phyloP scores from a whole-genome alignment of 225 moss, liverwort and hornwort genomes.

The Rhytidiadelphus loreus region DNA sequence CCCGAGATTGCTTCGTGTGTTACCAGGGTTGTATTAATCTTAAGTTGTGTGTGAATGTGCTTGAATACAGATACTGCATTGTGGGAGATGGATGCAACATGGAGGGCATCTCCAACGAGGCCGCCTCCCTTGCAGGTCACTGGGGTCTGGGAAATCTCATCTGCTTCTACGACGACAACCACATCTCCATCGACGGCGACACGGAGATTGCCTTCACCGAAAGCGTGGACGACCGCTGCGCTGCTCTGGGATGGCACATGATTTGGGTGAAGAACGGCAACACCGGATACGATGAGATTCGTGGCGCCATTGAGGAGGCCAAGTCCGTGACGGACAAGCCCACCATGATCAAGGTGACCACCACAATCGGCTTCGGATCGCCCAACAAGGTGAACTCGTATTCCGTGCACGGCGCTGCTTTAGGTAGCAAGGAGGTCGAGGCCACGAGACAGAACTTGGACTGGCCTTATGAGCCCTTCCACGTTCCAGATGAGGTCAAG shows the following conservation, averaged over 20 bases:
- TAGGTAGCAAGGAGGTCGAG: conserved; percentile 82
- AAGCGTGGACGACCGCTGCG: conserved; percentile 47
- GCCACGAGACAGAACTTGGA: conserved; percentile 69
- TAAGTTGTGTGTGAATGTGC: not conserved
- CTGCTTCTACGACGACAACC: conserved; percentile 66
- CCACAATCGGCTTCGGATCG: conserved; percentile 75
- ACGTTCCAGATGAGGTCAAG: conserved; percentile 77
- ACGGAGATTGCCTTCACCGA: conserved; percentile 84
- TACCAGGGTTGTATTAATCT: not conserved
- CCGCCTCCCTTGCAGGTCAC: conserved; percentile 76
- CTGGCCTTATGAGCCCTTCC: conserved; percentile 79
- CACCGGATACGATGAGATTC: conserved; percentile 63
- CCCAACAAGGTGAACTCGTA: conserved; percentile 34
- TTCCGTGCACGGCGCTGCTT: conserved; percentile 62
- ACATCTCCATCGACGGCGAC: conserved; percentile 83
- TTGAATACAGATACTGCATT: not conserved
- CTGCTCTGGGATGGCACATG: conserved; percentile 46
- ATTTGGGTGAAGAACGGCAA: conserved; percentile 65
- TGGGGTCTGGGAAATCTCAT: conserved; percentile 86
- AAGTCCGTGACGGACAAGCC: conserved; percentile 85
- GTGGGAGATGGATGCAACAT: conserved; percentile 87
- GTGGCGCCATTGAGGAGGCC: conserved; percentile 77
- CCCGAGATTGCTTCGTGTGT: not conserved
- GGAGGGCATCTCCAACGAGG: conserved; percentile 86
- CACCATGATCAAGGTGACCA: conserved; percentile 93